Percentiles rank a stretch among this genome's conserved stretches.
Conservation (phyloP, 352 stramenopile genomes). For the Thraustotheca clavata region DNA sequence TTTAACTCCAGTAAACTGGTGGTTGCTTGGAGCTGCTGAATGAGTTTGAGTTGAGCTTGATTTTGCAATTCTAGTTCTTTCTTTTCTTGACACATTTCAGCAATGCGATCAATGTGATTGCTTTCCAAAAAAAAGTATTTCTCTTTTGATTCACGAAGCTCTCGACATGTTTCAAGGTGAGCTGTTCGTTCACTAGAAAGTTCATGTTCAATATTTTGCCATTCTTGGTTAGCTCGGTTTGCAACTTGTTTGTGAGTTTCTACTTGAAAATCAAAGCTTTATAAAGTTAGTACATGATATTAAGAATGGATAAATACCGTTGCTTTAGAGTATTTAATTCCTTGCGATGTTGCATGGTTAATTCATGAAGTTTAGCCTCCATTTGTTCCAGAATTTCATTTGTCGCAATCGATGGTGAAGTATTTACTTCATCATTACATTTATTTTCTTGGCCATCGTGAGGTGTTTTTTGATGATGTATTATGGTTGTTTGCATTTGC, state of each 20-base stretch:
- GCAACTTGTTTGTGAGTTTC: conserved; percentile 55
- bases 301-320: background rate
- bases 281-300: background rate
- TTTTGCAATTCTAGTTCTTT: conserved; percentile 38
- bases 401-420: background rate
- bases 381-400: background rate
- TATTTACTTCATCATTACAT: background rate
- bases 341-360: background rate
- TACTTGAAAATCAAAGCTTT: conserved; percentile 42
- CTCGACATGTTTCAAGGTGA: conserved; percentile 40
- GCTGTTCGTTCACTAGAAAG: conserved; percentile 46
- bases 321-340: background rate
- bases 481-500: background rate
- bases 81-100: conserved; percentile 50
- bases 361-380: background rate
- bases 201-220: conserved; percentile 59
- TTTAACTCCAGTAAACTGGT: conserved; percentile 22
- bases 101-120: conserved; percentile 48
- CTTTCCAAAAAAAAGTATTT: conserved; percentile 56
- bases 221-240: conserved; percentile 50
- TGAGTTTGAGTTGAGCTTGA: conserved; percentile 27
- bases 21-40: conserved; percentile 32
- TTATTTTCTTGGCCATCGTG: background rate
- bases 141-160: conserved; percentile 69
- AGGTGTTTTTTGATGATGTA: too few species aligned